Evolutionary conservation across 2,329 filamentous ascomycete species (phyloP), one percentile per base, ranked within the genome.

Genomic region (Penicillium decumbens): DNA sequence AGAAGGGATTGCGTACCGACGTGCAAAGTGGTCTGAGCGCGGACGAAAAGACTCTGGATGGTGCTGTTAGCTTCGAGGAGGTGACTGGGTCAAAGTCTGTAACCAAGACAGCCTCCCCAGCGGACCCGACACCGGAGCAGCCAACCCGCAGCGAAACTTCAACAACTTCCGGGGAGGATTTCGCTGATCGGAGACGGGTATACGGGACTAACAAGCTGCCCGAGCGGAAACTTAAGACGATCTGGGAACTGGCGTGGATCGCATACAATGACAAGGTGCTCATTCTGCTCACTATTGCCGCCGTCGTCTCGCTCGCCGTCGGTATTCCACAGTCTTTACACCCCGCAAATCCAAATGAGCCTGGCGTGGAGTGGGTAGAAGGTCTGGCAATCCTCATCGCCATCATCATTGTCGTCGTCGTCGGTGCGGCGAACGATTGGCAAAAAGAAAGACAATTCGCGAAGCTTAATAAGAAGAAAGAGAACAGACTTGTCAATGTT

Each of bases 181-280:
- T 79, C 55, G 61, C 64, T 18, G 87, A 90, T 60, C 82, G 88
- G 20, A 85, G 80, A 62, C 81, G 85, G 30, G 75, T 90, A 6
- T 91, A 82, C 64, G 82, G 81, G 45, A 79, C 82, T 54, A 90
- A 90, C 58, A 73, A 75, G 27, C 71, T 88, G n/a, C 84, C 84
- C 0, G 82, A 81, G 56, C 81, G 81, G 60, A 87, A 86, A 61
- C 75, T 83, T 23, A 89, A 89, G 65, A 83, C 76, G 33, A 82
- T 90, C 44, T 74, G 85, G 52, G 76, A 84, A 61, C 72, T 90
- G 13, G 83, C 83, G 54, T 91, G 87, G 87, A 85, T 89, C 61
- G 86, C 87, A 1, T 89, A 88, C 71, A 89, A 90, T 64, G 87
- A 91, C 69, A 91, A 90, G 61, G 82, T 91, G 9, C 73, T 89